Evolutionary conservation across 1,284 basidiomycete genomes (phyloP).

Genomic region (Vanrija pseudolonga): DNA sequence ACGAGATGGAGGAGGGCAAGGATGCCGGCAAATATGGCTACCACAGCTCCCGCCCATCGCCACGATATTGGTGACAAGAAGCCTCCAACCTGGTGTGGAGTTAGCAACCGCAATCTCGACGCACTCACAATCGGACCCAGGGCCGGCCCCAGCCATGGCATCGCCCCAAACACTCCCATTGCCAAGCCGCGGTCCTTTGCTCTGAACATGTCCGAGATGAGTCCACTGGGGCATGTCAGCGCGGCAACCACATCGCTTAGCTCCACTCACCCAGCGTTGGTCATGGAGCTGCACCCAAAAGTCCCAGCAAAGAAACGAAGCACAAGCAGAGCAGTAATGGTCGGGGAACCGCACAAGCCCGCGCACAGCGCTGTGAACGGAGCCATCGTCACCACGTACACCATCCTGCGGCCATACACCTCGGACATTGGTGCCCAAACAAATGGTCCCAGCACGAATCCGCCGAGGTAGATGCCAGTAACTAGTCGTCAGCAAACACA

Average conservation of each 20-base stretch:
- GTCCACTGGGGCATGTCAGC: slow-evolving; percentile 25
- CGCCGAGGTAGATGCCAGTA: slow-evolving; percentile 14
- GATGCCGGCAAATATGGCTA: slow-evolving; percentile 52
- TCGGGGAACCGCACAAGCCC: slow-evolving; percentile 45
- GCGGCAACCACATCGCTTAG: no score
- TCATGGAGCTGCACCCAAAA: slow-evolving; percentile 48
- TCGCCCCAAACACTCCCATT: slow-evolving; percentile 54
- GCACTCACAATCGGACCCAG: slow-evolving; percentile 13
- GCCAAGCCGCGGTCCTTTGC: slow-evolving; percentile 47
- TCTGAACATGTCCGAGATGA: slow-evolving; percentile 49
- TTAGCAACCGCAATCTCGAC: not conserved
- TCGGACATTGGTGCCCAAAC: slow-evolving; percentile 35
- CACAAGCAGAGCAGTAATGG: slow-evolving; percentile 48
- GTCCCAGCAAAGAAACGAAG: slow-evolving; percentile 51
- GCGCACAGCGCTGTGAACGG: slow-evolving; percentile 50
- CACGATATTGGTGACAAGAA: slow-evolving; percentile 27
- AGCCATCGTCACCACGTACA: slow-evolving; percentile 47
- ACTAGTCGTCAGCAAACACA: slow-evolving; percentile 8
- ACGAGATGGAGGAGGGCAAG: slow-evolving; percentile 31
- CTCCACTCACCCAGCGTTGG: slow-evolving; percentile 40
- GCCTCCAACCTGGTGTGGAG: slow-evolving; percentile 2
- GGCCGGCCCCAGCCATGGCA: slow-evolving; percentile 45
- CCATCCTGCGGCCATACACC: slow-evolving; percentile 36
- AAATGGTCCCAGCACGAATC: slow-evolving; percentile 17
- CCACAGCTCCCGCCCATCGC: slow-evolving; percentile 62